Base-by-base conservation (phyloP, 106 monocot genomes). In the Gastrodia elata region DNA sequence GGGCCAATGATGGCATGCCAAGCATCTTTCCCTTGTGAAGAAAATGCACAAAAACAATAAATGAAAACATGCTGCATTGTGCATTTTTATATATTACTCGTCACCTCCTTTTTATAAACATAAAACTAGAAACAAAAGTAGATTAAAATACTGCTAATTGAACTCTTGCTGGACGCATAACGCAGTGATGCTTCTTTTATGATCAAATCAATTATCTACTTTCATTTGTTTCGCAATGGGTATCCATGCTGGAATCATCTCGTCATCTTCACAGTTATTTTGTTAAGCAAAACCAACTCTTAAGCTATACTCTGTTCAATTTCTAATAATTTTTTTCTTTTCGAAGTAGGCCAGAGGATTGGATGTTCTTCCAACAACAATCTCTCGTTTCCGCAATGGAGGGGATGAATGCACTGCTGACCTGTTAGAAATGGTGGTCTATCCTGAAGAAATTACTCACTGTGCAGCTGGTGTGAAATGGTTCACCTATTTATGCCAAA, bases 401-500 rank as follows among this genome's bases (percentile, higher is more conserved):
- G 88, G 91, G 35, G 94, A 94, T 80, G 88, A 89, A 68, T 10
- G 64, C 57, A 88, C 94, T 15, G 94, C 94, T 70, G 76, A 84
- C 6, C 52, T 91, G 35, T 49, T 94, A 48, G 86, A 94, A 78
- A 81, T 65, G 7, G 84, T 87, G 36, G 80, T 94, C 18, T 94
- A 87, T 71, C 94, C 94, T 4, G 94, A 94, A 56, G 91, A 94
- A 73, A 86, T 94, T 35, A 86, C 91, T 35, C 94, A 94, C 61
- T 91, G 91, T 69, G 84, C 91, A 65, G 86, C 94, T 72, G 94
- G 94, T 75, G 71, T 94, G 3, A 88, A 87, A 78, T 94, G 94
- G 94, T 94, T 91, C 65, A 88, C 73, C n/a, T 94, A 81, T 69
- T 69, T 94, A 30, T 91, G 87, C 68, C 79, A 74, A 8, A 72